A percentile compares a stretch with the other conserved stretches of the same genome.
Evolutionary conservation across 2,329 filamentous ascomycete genomes (phyloP).

Genomic region (Epichloe glyceriae): DNA sequence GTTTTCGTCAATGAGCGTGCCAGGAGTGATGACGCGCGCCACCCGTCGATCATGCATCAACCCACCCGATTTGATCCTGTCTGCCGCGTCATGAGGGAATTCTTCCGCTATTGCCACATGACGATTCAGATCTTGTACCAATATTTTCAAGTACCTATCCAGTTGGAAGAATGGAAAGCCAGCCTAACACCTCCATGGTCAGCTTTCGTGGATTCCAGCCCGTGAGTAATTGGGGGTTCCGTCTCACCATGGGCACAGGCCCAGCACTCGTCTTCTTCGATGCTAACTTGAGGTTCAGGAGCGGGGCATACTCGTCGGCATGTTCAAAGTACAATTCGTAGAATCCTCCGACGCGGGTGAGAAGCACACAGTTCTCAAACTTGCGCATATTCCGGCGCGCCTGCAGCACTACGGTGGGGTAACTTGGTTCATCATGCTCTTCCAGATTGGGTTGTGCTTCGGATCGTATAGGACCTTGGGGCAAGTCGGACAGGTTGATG

Average conservation of each 20-base stretch:
- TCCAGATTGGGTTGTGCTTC: conserved; percentile 18
- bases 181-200: conserved; percentile 37
- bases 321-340: conserved; percentile 98
- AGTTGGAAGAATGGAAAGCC: conserved; percentile 91
- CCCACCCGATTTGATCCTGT: conserved; percentile 61
- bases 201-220: conserved; percentile 2
- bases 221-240: not conserved
- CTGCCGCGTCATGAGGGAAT: conserved; percentile 59
- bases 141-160: conserved; percentile 80
- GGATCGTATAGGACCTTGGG: conserved; percentile 33
- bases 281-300: conserved; percentile 78
- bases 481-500: conserved; percentile 42
- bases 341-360: conserved; percentile 89
- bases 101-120: conserved; percentile 94
- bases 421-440: conserved; percentile 39
- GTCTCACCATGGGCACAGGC: conserved; percentile 67
- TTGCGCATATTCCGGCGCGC: conserved; percentile 80
- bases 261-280: conserved; percentile 68
- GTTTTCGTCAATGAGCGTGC: conserved; percentile 91
- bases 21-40: conserved; percentile 79
- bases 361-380: conserved; percentile 78
- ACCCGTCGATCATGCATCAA: conserved; percentile 76
- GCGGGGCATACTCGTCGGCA: conserved; percentile 73
- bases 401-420: conserved; percentile 82
- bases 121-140: conserved; percentile 81